Evolutionary conservation across 2,329 filamentous ascomycete species (phyloP).

Genomic region (Fusarium newnesense): DNA sequence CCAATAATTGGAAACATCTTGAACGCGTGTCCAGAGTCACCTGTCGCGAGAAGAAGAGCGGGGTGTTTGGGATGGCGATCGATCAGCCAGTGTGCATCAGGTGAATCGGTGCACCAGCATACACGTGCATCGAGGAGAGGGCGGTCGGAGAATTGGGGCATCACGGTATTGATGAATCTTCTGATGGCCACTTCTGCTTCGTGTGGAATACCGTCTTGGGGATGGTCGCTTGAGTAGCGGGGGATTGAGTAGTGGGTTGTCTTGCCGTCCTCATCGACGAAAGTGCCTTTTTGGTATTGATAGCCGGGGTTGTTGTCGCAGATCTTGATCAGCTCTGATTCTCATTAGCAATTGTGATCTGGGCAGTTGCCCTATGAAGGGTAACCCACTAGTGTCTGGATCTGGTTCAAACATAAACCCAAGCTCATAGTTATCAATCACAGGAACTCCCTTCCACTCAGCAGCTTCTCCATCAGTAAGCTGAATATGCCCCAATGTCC

Average conservation of each 20-base stretch:
- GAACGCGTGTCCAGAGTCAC: constrained; percentile 4
- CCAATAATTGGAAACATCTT: constrained; percentile 15
- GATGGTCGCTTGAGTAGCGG: constrained; percentile 2
- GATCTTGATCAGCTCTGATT: constrained; percentile 2
- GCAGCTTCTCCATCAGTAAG: not conserved
- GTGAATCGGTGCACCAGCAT: constrained; percentile 9
- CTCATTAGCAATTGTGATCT: no score
- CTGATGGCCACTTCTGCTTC: not conserved
- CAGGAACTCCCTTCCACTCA: not conserved
- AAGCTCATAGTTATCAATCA: constrained; percentile 8
- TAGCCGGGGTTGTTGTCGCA: constrained; percentile 6
- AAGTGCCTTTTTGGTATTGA: not conserved
- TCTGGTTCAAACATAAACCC: constrained; percentile 19
- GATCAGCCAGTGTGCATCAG: constrained; percentile 7
- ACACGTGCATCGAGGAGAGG: not conserved
- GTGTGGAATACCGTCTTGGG: not conserved
- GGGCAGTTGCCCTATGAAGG: no score
- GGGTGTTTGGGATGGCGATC: not conserved
- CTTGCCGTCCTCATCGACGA: not conserved
- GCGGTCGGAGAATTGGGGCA: not conserved
- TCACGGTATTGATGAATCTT: not conserved
- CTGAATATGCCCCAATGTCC: not conserved
- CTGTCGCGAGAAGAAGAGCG: not conserved
- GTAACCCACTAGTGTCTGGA: not conserved
- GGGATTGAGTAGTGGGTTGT: not conserved